Base-by-base conservation (phyloP, 2,329 filamentous ascomycete genomes). In the Sarocladiaceae sp. region DNA sequence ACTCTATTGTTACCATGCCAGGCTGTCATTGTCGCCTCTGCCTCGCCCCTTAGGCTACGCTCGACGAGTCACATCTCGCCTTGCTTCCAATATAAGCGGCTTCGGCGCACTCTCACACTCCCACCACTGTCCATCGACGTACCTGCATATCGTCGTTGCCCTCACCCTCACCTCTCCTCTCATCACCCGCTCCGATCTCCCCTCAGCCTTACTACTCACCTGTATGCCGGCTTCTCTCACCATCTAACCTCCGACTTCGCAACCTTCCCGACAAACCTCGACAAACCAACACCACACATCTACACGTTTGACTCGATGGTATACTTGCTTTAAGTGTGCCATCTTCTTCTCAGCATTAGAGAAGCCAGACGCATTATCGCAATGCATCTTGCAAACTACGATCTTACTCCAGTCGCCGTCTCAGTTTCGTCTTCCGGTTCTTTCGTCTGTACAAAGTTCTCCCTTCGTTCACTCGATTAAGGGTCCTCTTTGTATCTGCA, bases 401-500 rank as follows among this genome's bases (percentile, higher is more conserved):
- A 62, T 62, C 60, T 66, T 65, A 72, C 71, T 73, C 77, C 80
- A 84, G 82, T 84, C 80, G 80, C 76, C 78, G 72, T 79, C 79
- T 77, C 73, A 70, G 77, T 74, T 71, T 74, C 71, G 79, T 81
- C 77, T 66, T 74, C 79, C 79, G 78, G 79, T 79, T 68, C 73
- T 66, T 74, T 80, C 74, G 67, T 74, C 72, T 67, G 74, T 79
- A 74, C 75, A 76, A 74, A 73, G 66, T 71, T 69, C 67, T 70
- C 68, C 68, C 63, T 63, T 64, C 65, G 64, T 67, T 60, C 58
- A 52, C 55, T 66, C 63, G 67, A 73, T 66, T 80, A 78, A 44
- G 69, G 35, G 49, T 33, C 54, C n/a, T 37, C 68, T 64, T 63
- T 64, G 70, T 78, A 65, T 59, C 60, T 48, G 33, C 44, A 48